phyloP scores from a whole-genome alignment of 495 filamentous ascomycete species.

The Xylaria sp. region DNA sequence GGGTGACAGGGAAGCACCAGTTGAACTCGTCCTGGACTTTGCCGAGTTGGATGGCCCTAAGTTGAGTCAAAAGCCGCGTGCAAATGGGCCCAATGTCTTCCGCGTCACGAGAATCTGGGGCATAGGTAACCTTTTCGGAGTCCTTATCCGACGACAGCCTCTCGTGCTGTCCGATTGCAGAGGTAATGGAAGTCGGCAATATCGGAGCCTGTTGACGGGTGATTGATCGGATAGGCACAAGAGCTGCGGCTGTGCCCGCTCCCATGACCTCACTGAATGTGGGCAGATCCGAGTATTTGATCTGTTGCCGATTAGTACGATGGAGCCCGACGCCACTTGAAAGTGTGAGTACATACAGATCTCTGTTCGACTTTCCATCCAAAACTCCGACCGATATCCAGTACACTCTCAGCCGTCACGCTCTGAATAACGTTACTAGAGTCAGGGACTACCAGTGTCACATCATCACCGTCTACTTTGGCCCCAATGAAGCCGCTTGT shows the following conservation, averaged over 20 bases:
- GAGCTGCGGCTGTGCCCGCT: constrained; percentile 87
- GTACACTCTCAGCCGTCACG: constrained; percentile 76
- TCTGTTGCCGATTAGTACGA: constrained; percentile 47
- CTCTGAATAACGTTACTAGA: constrained; percentile 82
- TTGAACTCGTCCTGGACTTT: constrained; percentile 75
- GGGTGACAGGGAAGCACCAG: constrained; percentile 69
- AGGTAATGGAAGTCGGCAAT: constrained; percentile 45
- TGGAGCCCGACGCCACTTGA: not conserved
- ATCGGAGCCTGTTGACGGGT: constrained; percentile 63
- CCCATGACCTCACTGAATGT: constrained; percentile 87
- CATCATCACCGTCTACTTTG: constrained; percentile 60
- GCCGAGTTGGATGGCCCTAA: constrained; percentile 87
- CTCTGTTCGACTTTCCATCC: constrained; percentile 73
- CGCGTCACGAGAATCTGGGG: constrained; percentile 65
- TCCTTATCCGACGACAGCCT: constrained; percentile 43
- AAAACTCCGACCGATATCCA: constrained; percentile 68
- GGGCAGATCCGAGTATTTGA: constrained; percentile 79
- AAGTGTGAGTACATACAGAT: constrained; percentile 46
- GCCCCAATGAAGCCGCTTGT: constrained; percentile 87
- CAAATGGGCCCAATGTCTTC: constrained; percentile 75
- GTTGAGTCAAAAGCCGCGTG: constrained; percentile 69
- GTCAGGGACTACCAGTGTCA: constrained; percentile 80
- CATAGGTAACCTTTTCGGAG: constrained; percentile 71
- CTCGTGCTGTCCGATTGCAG: constrained; percentile 39
- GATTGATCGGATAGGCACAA: constrained; percentile 91